These are phyloP conservation scores for Citrullus amarus DNA, from an alignment of 306 rosid species.

Conservation along the genomic window DNA sequence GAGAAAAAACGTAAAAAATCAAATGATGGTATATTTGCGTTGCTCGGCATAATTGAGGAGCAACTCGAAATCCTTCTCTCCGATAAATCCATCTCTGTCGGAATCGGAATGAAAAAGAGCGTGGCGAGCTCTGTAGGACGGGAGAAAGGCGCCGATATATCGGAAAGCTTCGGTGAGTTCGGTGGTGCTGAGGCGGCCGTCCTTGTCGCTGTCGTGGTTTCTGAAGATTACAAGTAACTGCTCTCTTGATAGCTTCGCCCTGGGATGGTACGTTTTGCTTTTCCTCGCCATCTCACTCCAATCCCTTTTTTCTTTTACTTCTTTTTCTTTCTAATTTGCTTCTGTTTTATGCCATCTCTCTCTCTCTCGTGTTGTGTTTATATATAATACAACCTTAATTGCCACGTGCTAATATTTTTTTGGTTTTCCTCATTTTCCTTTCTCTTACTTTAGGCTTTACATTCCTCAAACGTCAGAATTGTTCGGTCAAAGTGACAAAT, in stretches of 20 bases:
- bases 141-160: neutral
- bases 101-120: conserved; percentile 5
- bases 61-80: conserved; percentile 7
- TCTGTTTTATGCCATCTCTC: neutral
- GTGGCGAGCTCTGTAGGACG: neutral
- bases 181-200: neutral
- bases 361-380: neutral
- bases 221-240: neutral
- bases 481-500: neutral
- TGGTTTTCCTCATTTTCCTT: neutral
- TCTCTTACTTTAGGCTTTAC: too few relatives aligned
- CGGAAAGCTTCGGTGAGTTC: conserved; percentile 8
- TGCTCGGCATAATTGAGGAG: conserved; percentile 12
- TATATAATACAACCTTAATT: neutral
- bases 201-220: neutral
- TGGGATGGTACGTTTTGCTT: neutral
- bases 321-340: neutral
- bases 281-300: neutral
- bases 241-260: neutral
- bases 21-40: neutral
- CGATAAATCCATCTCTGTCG: conserved; percentile 18
- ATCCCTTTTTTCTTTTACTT: neutral
- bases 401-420: neutral
- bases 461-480: neutral
- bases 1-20: neutral